Base-by-base conservation (phyloP, 179 eudicot species). In the Amaranthus tricolor region DNA sequence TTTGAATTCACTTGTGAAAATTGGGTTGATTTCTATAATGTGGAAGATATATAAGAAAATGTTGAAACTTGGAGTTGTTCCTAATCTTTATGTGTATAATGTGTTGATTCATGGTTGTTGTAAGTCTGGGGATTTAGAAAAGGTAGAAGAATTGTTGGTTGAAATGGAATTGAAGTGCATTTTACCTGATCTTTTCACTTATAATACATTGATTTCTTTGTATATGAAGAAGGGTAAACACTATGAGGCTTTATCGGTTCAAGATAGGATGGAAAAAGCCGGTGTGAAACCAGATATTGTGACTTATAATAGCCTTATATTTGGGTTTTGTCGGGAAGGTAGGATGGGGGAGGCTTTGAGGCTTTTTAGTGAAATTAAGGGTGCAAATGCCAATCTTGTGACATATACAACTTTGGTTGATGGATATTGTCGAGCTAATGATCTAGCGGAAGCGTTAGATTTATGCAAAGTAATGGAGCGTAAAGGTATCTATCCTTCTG, bases 11-110 rank as follows among this genome's bases (percentile, higher is more conserved):
- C 81, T 94, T 68, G 96, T 92, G 56, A 90, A 90, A 80, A 84
- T 84, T 60, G 77, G 97, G 73, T 71, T 82, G 82, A 84, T 71
- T 59, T 80, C 89, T 74, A 79, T 77, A 16, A 82, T 89, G 78
- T 90, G 98, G 98, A 94, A 92, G 77, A 52, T 89, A 72, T 92
- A 89, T 62, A 84, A 85, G 66, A 77, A 64, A 66, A 76, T 85
- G 84, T 47, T 80, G 77, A 82, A 72, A 64, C 80, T 82, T 24
- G 85, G 84, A 74, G 76, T 80, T 68, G 68, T 65, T 53, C 82
- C 88, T 19, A 85, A 85, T 78, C 68, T 82, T 73, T 78, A 85
- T 69, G 78, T 85, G 68, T 85, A 85, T 80, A 85, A 85, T 78
- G 88, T 85, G 58, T 75, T 85, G 75, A 61, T 80, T 80, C 80